A percentile compares a stretch with the other conserved stretches of the same genome.
Evolutionary conservation across 257 asterid genomes (phyloP).

Genomic region (Solanum lignicaule): DNA sequence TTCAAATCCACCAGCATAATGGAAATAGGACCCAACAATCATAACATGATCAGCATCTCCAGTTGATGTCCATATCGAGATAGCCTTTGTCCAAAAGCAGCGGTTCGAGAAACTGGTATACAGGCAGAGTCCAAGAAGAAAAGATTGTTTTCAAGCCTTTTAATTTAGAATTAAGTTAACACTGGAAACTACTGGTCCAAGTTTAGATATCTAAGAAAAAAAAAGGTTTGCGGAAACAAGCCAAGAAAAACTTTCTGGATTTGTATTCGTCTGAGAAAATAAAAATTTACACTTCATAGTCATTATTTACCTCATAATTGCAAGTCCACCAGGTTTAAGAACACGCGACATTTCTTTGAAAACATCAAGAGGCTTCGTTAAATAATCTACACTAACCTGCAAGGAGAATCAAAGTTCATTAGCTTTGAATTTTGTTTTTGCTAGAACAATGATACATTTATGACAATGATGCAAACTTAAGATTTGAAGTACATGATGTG

Average conservation of each 20-base stretch:
- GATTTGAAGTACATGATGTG: background rate
- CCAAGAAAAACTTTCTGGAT: background rate
- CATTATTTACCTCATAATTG: constrained; percentile 55
- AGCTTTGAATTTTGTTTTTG: background rate
- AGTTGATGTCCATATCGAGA: constrained; percentile 94
- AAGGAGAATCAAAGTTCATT: constrained; percentile 6
- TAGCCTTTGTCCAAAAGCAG: constrained; percentile 94
- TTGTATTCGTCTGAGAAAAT: background rate
- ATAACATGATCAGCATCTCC: constrained; percentile 87
- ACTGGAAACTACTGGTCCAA: background rate
- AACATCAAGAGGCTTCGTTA: constrained; percentile 74
- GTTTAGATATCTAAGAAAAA: background rate
- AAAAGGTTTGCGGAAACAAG: background rate
- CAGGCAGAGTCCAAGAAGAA: constrained; percentile 7
- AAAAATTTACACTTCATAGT: background rate
- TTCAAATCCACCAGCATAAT: constrained; percentile 93
- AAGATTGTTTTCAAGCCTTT: background rate
- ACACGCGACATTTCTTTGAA: constrained; percentile 82
- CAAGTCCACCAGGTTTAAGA: constrained; percentile 93
- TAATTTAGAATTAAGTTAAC: background rate
- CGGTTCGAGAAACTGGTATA: constrained; percentile 80
- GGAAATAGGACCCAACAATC: constrained; percentile 93
- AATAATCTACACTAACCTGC: constrained; percentile 95
- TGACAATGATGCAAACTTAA: background rate
- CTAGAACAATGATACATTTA: background rate